These are phyloP conservation scores for Fragaria ananassa DNA, from an alignment of 306 rosid genomes.

Conservation along the genomic window DNA sequence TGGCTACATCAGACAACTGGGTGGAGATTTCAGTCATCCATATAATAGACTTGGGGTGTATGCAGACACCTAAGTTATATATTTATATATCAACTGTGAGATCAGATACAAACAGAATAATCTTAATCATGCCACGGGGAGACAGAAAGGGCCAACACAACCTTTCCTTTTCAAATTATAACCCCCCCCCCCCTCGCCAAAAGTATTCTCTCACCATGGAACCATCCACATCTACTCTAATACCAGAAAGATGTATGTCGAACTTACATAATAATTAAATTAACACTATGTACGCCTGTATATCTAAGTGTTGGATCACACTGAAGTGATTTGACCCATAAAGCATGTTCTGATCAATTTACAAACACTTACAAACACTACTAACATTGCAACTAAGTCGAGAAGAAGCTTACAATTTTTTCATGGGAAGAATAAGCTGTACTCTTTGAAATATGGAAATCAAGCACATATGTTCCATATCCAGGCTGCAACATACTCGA, in stretches of 20 bases:
- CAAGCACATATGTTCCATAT: slow-evolving; percentile 57
- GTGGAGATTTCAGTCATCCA: neutral
- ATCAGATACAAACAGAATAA: neutral
- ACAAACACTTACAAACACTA: neutral
- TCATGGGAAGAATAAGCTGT: slow-evolving; percentile 33
- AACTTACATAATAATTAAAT: neutral
- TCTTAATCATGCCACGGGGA: neutral
- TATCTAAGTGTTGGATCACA: neutral
- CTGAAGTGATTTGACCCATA: neutral
- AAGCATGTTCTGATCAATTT: neutral
- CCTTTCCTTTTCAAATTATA: too few species aligned
- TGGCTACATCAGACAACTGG: neutral
- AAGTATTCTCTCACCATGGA: neutral
- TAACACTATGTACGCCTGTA: neutral
- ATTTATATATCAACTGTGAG: neutral
- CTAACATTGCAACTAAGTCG: slow-evolving; percentile 7
- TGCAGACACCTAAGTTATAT: neutral
- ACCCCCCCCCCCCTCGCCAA: too few species aligned
- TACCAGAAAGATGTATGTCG: neutral
- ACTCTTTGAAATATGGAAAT: slow-evolving; percentile 63
- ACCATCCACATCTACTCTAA: neutral
- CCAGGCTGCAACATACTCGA: slow-evolving; percentile 60
- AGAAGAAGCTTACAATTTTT: slow-evolving; percentile 66
- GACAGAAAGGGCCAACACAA: too few species aligned
- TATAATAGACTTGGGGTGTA: neutral